These are phyloP conservation scores for Histomonas meleagridis DNA, from an alignment of 208 protist genomes.

Conservation along the genomic window DNA sequence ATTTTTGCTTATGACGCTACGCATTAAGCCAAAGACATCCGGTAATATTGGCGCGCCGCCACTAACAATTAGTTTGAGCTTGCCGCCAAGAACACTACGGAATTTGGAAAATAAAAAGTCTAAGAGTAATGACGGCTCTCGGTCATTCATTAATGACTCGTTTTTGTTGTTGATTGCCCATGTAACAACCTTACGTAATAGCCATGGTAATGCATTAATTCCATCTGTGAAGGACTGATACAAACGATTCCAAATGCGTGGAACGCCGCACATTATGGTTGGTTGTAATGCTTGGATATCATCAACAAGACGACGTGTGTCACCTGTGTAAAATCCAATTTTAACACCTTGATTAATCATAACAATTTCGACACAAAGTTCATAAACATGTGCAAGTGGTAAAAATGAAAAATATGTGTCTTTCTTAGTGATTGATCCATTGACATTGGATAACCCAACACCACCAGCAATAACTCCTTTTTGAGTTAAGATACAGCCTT, in stretches of 20 bases:
- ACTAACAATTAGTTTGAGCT: background rate
- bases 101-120: slow-evolving; percentile 2
- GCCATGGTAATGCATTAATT: background rate
- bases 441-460: background rate
- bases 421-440: background rate
- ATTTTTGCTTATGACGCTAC: background rate
- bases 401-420: slow-evolving; percentile 38
- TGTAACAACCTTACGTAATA: background rate
- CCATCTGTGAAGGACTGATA: background rate
- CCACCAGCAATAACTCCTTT: background rate
- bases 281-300: slow-evolving; percentile 59
- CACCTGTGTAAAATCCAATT: slow-evolving; percentile 58
- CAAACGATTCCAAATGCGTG: slow-evolving; percentile 56
- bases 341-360: slow-evolving; percentile 41
- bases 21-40: background rate
- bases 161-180: background rate
- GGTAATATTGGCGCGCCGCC: background rate
- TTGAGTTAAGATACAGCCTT: background rate
- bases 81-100: background rate
- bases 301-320: slow-evolving; percentile 53
- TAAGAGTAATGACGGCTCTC: background rate
- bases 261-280: slow-evolving; percentile 59
- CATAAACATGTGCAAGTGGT: slow-evolving; percentile 67
- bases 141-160: background rate
- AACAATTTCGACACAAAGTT: slow-evolving; percentile 37